Conservation (phyloP, 345 rosid genomes). For the Brassica napus region DNA sequence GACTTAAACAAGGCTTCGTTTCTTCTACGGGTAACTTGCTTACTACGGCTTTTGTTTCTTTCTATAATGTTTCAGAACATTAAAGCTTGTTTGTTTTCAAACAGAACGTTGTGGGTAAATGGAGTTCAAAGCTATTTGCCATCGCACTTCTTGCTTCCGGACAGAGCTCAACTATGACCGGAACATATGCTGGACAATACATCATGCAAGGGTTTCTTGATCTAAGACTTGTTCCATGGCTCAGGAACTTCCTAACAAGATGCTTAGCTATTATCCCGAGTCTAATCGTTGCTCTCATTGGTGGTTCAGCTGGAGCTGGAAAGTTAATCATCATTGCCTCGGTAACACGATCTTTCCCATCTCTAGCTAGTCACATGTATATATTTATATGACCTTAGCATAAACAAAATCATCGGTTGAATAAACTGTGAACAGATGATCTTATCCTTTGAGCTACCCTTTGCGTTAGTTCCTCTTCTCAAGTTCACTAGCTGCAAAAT, state of each 20-base stretch:
- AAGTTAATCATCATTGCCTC: constrained; percentile 88
- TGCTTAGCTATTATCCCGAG: constrained; percentile 94
- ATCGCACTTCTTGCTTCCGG: constrained; percentile 93
- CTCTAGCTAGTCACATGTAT: background rate
- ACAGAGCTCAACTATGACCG: constrained; percentile 97
- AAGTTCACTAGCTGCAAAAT: constrained; percentile 87
- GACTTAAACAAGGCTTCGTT: constrained; percentile 91
- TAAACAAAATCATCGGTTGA: background rate
- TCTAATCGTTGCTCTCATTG: constrained; percentile 80
- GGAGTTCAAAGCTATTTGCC: constrained; percentile 97
- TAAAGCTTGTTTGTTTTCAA: constrained; percentile 32
- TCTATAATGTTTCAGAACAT: background rate
- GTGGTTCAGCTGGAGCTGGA: constrained; percentile 96
- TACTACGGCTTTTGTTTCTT: background rate
- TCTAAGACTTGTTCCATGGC: constrained; percentile 75
- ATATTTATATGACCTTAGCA: background rate
- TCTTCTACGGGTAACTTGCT: constrained; percentile 59
- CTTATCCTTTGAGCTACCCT: constrained; percentile 93
- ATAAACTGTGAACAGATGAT: constrained; percentile 63
- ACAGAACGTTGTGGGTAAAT: constrained; percentile 90
- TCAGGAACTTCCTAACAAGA: constrained; percentile 80
- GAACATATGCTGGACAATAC: constrained; percentile 98
- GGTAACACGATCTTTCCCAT: constrained; percentile 43
- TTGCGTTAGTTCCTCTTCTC: constrained; percentile 91
- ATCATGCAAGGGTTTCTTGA: constrained; percentile 98